Percentiles rank a stretch among this genome's conserved stretches.
phyloP scores from a whole-genome alignment of 2,329 filamentous ascomycete genomes.

The Diplodia intermedia region DNA sequence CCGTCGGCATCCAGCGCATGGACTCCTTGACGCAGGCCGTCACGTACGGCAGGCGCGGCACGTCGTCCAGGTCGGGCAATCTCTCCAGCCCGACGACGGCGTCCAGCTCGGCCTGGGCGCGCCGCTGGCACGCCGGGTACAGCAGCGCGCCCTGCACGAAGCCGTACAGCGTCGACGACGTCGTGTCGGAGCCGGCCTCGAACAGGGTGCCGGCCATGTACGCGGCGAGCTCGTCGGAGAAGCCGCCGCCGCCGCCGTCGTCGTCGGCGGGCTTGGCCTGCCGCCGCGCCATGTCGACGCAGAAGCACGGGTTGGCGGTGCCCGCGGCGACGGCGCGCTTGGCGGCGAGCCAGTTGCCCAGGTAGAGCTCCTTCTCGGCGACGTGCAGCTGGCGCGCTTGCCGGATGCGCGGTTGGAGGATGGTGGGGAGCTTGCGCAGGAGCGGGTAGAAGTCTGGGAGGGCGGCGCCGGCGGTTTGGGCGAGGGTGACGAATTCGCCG shows the following conservation, averaged over 20 bases:
- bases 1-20: slow-evolving; percentile 44
- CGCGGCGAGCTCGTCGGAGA: slow-evolving; percentile 38
- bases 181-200: slow-evolving; percentile 44
- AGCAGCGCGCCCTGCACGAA: slow-evolving; percentile 42
- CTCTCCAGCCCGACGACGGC: slow-evolving; percentile 38
- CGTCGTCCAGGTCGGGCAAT: slow-evolving; percentile 42
- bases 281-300: slow-evolving; percentile 37
- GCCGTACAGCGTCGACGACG: slow-evolving; percentile 37
- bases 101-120: slow-evolving; percentile 43
- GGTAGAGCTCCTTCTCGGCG: slow-evolving; percentile 49
- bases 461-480: slow-evolving; percentile 52
- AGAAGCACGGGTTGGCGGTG: slow-evolving; percentile 38
- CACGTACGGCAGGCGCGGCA: slow-evolving; percentile 40
- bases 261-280: slow-evolving; percentile 31
- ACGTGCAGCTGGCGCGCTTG: slow-evolving; percentile 54
- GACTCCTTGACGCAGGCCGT: slow-evolving; percentile 42
- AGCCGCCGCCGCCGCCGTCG: slow-evolving; percentile 13
- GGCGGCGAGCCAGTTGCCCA: slow-evolving; percentile 38
- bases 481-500: slow-evolving; percentile 53
- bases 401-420: slow-evolving; percentile 45
- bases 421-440: slow-evolving; percentile 49
- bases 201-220: slow-evolving; percentile 41
- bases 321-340: slow-evolving; percentile 35
- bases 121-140: slow-evolving; percentile 38
- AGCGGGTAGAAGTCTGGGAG: slow-evolving; percentile 57